A percentile compares a stretch with the other conserved stretches of the same genome.
phyloP scores from a whole-genome alignment of 2,329 filamentous ascomycete species.

The Stemphylium lycopersici region DNA sequence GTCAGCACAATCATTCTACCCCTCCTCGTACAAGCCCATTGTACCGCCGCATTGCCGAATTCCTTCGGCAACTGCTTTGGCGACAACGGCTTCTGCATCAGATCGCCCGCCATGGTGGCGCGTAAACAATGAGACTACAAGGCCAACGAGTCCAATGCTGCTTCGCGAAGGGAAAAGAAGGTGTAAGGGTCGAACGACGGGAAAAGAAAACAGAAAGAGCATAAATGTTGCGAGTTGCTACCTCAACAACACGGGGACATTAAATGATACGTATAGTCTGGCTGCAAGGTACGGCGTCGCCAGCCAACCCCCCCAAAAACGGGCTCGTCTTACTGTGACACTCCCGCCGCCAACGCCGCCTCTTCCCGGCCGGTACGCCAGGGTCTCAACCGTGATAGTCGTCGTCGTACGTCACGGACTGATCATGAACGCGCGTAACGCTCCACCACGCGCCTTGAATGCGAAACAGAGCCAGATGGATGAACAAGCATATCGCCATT shows the following conservation, averaged over 20 bases:
- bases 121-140: neutral
- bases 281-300: neutral
- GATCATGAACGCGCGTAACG: constrained; percentile 11
- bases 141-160: neutral
- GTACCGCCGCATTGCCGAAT: constrained; percentile 35
- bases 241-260: neutral
- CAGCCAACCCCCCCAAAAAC: neutral
- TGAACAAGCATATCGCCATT: neutral
- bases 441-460: neutral
- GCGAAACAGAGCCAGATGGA: neutral
- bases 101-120: constrained; percentile 29
- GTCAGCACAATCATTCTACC: constrained; percentile 35
- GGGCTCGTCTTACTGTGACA: neutral
- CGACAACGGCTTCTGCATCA: constrained; percentile 35
- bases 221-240: neutral
- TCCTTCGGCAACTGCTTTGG: constrained; percentile 30
- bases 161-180: neutral
- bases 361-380: neutral
- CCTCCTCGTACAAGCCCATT: constrained; percentile 39
- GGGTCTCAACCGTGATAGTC: neutral
- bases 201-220: neutral
- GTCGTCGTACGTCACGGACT: constrained; percentile 12
- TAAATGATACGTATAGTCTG: neutral
- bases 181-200: neutral
- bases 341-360: neutral